Percentiles rank a stretch among this genome's conserved stretches.
phyloP scores from a whole-genome alignment of 805 yeast genomes.

The Metschnikowia matae region DNA sequence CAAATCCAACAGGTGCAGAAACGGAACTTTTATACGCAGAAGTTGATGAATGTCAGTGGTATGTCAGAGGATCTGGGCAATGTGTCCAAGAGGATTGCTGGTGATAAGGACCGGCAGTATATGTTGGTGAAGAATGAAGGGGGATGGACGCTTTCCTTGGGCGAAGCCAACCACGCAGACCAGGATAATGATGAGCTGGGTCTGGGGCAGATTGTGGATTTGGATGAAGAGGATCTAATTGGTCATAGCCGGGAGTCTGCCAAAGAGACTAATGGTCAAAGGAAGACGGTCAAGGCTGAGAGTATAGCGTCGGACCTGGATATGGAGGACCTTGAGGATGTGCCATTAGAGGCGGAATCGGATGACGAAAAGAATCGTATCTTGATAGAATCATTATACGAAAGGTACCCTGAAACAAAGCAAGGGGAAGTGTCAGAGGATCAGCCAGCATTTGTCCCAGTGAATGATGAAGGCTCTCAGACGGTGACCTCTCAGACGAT shows the following conservation, averaged over 20 bases:
- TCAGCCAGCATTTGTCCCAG: too few relatives aligned
- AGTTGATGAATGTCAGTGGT: conserved; percentile 78
- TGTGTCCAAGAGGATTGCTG: conserved; percentile 63
- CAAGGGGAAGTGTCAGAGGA: background rate
- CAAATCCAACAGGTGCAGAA: conserved; percentile 92
- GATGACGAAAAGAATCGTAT: conserved; percentile 29
- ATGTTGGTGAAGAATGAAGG: conserved; percentile 68
- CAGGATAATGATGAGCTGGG: conserved; percentile 48
- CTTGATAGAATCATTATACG: conserved; percentile 35
- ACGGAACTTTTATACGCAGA: conserved; percentile 85
- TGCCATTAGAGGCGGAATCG: conserved; percentile 15
- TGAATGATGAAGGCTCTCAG: too few relatives aligned
- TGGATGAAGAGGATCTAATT: conserved; percentile 40
- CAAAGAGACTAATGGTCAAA: too few relatives aligned
- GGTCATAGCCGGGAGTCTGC: too few relatives aligned
- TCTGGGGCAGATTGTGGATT: conserved; percentile 43
- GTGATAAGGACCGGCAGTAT: conserved; percentile 76
- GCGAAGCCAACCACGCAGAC: background rate
- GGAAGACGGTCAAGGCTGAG: background rate
- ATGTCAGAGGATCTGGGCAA: conserved; percentile 53
- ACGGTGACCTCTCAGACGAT: too few relatives aligned
- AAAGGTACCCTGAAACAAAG: conserved; percentile 20
- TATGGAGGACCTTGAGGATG: conserved; percentile 20
- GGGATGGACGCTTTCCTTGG: conserved; percentile 77
- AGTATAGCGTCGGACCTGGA: conserved; percentile 17